Conservation (phyloP, 306 rosid species). For the Quercus mongolica region DNA sequence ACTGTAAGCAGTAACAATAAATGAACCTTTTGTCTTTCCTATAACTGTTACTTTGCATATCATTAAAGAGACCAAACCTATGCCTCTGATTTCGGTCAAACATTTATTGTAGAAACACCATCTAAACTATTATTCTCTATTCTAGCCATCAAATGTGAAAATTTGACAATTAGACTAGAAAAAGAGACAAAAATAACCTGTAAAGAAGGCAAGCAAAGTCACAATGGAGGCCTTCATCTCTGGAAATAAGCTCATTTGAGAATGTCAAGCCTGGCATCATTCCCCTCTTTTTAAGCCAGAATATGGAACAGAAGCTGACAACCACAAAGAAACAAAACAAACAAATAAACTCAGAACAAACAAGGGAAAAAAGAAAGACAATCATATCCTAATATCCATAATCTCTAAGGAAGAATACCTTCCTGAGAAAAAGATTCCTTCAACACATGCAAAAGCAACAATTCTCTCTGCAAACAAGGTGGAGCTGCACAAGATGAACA, state of each 20-base stretch:
- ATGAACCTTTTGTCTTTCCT: neutral
- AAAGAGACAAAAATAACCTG: conserved; percentile 35
- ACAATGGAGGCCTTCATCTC: conserved; percentile 97
- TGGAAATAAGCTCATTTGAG: conserved; percentile 89
- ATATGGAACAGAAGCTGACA: conserved; percentile 91
- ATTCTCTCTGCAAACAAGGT: conserved; percentile 77
- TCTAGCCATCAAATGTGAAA: conserved; percentile 13
- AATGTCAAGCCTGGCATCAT: conserved; percentile 88
- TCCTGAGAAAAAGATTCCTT: conserved; percentile 95
- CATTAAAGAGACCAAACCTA: neutral
- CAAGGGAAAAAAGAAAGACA: neutral
- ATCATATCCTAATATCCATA: neutral
- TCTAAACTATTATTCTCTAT: neutral
- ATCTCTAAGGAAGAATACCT: conserved; percentile 46
- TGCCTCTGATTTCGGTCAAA: conserved; percentile 12
- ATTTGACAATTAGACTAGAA: neutral
- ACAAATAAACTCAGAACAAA: conserved; percentile 2
- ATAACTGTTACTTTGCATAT: neutral
- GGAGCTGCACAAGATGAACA: conserved; percentile 57
- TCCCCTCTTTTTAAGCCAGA: conserved; percentile 93
- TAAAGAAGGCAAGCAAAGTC: conserved; percentile 93
- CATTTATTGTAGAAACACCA: neutral
- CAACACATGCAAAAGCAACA: conserved; percentile 86
- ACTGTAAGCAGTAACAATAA: conserved; percentile 29
- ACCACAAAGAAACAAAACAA: conserved; percentile 18